These are phyloP conservation scores for Hydnomerulius pinastri DNA, from an alignment of 768 basidiomycete genomes.

Conservation along the genomic window DNA sequence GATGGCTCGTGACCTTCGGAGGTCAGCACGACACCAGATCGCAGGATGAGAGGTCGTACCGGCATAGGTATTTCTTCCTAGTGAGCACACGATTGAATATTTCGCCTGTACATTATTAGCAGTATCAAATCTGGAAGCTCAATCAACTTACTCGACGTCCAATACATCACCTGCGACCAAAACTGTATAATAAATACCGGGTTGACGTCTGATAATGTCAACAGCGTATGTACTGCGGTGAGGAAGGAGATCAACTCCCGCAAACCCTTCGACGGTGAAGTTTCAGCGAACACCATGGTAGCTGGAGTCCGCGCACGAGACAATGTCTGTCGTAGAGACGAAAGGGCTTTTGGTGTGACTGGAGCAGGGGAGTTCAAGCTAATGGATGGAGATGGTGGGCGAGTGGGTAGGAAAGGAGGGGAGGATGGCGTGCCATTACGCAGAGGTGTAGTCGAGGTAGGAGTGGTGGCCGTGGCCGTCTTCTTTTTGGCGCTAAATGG, in stretches of 20 bases:
- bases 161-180: constrained; percentile 98
- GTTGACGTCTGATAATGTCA: constrained; percentile 87
- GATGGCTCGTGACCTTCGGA: constrained; percentile 68
- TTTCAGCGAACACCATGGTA: constrained; percentile 51
- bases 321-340: constrained; percentile 69
- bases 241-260: constrained; percentile 74
- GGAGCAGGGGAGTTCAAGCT: constrained; percentile 43
- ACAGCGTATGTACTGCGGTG: constrained; percentile 79
- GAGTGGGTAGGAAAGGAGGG: constrained; percentile 48
- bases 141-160: constrained; percentile 85
- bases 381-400: constrained; percentile 56
- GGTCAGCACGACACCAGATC: constrained; percentile 10
- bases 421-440: constrained; percentile 42
- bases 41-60: constrained; percentile 43
- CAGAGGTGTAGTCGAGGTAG: constrained; percentile 32
- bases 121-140: background rate
- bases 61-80: constrained; percentile 94
- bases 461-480: constrained; percentile 20
- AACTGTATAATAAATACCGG: constrained; percentile 86
- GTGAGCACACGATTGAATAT: constrained; percentile 83
- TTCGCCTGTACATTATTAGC: constrained; percentile 54
- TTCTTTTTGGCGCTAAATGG: constrained; percentile 70
- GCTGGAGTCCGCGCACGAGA: constrained; percentile 55
- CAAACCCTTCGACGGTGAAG: constrained; percentile 44
- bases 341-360: constrained; percentile 55